Evolutionary conservation across 352 stramenopile species (phyloP).

Genomic region (Globisporangium solare): DNA sequence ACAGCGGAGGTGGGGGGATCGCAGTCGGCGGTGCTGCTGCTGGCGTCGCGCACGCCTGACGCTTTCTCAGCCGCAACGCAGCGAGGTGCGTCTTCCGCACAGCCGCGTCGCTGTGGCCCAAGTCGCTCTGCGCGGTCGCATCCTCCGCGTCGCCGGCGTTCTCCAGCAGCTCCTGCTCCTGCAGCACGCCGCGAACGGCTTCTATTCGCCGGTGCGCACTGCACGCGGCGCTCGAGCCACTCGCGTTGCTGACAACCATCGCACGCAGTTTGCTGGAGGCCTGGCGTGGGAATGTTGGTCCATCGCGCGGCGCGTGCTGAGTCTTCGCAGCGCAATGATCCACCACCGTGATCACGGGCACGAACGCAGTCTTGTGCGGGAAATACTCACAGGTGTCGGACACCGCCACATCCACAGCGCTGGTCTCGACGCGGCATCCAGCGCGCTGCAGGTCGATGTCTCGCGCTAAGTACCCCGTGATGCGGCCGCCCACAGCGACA

Average conservation of each 20-base stretch:
- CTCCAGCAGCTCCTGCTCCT: background rate
- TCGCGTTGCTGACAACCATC: background rate
- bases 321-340: slow-evolving; percentile 19
- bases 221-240: no score
- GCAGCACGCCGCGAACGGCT: background rate
- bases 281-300: background rate
- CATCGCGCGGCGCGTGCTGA: no score
- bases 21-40: background rate
- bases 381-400: slow-evolving; percentile 63
- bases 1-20: no score
- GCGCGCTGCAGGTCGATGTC: slow-evolving; percentile 37
- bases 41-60: background rate
- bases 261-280: background rate
- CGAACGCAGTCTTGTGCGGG: slow-evolving; percentile 46
- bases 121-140: background rate
- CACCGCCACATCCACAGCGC: slow-evolving; percentile 26
- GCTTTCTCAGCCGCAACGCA: slow-evolving; percentile 1
- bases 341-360: slow-evolving; percentile 56
- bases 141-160: background rate
- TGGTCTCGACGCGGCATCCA: slow-evolving; percentile 34
- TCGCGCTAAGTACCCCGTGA: slow-evolving; percentile 65
- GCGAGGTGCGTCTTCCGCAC: slow-evolving; percentile 3
- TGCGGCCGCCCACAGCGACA: slow-evolving; percentile 35
- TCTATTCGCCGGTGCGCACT: background rate
- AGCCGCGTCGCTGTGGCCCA: background rate